Conservation (phyloP, 768 basidiomycete genomes). For the Boletus bicolor region DNA sequence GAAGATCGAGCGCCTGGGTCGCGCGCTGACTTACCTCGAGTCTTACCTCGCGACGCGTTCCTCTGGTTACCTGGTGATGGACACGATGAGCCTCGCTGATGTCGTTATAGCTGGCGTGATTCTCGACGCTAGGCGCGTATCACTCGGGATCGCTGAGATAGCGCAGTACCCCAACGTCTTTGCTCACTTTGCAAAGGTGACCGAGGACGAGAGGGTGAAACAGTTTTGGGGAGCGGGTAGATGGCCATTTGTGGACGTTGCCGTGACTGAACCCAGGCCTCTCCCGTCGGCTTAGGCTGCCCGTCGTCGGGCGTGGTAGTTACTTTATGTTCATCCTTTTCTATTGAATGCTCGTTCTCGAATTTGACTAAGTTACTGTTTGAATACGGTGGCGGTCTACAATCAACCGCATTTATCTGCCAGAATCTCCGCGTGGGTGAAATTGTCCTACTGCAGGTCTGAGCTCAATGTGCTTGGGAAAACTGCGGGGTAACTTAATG, state of each 20-base stretch:
- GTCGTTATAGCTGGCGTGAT: constrained; percentile 14
- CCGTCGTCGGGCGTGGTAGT: no score
- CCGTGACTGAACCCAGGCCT: no score
- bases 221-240: constrained; percentile 9
- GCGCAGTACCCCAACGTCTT: constrained; percentile 16
- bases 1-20: neutral
- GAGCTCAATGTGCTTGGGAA: no score
- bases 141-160: constrained; percentile 14
- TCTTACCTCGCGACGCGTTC: constrained; percentile 5
- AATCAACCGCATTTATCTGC: no score
- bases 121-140: neutral
- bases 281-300: no score
- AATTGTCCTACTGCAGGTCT: no score
- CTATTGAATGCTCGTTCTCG: no score
- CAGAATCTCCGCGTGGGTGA: no score
- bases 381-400: no score
- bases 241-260: constrained; percentile 3
- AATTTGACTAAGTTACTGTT: no score
- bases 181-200: constrained; percentile 19
- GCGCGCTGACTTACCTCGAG: constrained; percentile 14
- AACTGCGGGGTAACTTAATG: no score
- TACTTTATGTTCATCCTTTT: no score
- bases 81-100: constrained; percentile 17
- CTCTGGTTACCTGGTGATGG: constrained; percentile 13
- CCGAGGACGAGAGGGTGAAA: constrained; percentile 11